These are phyloP conservation scores for Colletotrichum cereale DNA, from an alignment of 2,329 filamentous ascomycete genomes.

Conservation along the genomic window DNA sequence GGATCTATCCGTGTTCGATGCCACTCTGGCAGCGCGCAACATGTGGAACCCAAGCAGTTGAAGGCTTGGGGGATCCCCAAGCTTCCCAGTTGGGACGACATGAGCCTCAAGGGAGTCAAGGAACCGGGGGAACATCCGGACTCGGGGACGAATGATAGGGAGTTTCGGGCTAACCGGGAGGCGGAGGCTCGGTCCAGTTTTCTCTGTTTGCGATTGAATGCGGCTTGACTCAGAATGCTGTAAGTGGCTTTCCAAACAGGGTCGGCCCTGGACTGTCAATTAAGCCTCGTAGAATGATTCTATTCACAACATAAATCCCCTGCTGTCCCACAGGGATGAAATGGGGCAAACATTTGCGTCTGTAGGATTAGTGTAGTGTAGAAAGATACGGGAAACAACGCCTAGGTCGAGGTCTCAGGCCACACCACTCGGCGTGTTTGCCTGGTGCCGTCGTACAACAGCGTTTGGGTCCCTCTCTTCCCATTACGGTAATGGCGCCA, in stretches of 20 bases:
- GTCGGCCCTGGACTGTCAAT: slow-evolving; percentile 2
- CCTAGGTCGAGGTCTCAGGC: slow-evolving; percentile 9
- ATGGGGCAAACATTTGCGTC: neutral
- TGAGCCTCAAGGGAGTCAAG: neutral
- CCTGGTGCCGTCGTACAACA: slow-evolving; percentile 19
- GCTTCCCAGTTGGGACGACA: neutral
- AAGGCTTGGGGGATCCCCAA: neutral
- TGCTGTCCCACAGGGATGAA: neutral
- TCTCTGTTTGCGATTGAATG: slow-evolving; percentile 27
- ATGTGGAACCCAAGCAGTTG: slow-evolving; percentile 24
- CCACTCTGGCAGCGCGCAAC: neutral
- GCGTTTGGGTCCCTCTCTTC: neutral
- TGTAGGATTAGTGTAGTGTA: neutral
- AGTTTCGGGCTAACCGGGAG: slow-evolving; percentile 30
- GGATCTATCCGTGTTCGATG: slow-evolving; percentile 9
- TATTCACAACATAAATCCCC: neutral
- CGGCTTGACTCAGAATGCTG: slow-evolving; percentile 4
- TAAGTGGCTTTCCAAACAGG: slow-evolving; percentile 10
- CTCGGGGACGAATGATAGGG: slow-evolving; percentile 14
- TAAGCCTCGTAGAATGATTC: neutral
- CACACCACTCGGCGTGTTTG: slow-evolving; percentile 12
- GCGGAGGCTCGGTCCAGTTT: slow-evolving; percentile 11
- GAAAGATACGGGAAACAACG: neutral
- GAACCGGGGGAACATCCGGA: neutral
- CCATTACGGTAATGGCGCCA: neutral